Conservation (phyloP, 106 monocot species). For the Allium sativum region DNA sequence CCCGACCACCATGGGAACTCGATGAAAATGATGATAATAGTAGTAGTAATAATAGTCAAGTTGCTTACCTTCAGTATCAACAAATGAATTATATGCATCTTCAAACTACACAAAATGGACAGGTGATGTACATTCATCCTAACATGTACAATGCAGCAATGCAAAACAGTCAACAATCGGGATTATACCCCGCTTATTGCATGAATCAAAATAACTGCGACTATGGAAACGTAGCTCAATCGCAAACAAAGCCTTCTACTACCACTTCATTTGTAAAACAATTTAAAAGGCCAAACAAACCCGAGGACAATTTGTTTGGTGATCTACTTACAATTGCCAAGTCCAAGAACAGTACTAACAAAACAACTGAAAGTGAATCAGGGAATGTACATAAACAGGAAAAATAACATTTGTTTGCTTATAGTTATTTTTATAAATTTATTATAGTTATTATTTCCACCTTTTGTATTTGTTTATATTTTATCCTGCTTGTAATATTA, state of each 20-base stretch:
- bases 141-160: slow-evolving; percentile 1
- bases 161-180: slow-evolving; percentile 4
- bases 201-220: slow-evolving; percentile 10
- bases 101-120: not conserved
- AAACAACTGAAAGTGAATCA: not conserved
- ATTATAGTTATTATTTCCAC: too few relatives aligned
- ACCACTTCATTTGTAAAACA: not conserved
- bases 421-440: too few relatives aligned
- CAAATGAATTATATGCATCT: slow-evolving; percentile 4
- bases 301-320: slow-evolving; percentile 55
- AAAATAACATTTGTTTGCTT: too few relatives aligned
- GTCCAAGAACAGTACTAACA: slow-evolving; percentile 24
- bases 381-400: too few relatives aligned
- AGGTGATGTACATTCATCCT: not conserved
- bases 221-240: slow-evolving; percentile 11
- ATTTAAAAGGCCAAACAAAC: slow-evolving; percentile 22
- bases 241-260: not conserved
- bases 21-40: too few relatives aligned
- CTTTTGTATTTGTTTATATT: too few relatives aligned
- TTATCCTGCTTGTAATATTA: too few relatives aligned
- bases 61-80: slow-evolving; percentile 4
- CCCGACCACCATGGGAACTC: slow-evolving; percentile 80
- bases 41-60: too few relatives aligned
- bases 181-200: slow-evolving; percentile 13
- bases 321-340: slow-evolving; percentile 64